Conservation (phyloP, 1,139 yeast genomes). For the Geotrichum citri-aurantii region DNA sequence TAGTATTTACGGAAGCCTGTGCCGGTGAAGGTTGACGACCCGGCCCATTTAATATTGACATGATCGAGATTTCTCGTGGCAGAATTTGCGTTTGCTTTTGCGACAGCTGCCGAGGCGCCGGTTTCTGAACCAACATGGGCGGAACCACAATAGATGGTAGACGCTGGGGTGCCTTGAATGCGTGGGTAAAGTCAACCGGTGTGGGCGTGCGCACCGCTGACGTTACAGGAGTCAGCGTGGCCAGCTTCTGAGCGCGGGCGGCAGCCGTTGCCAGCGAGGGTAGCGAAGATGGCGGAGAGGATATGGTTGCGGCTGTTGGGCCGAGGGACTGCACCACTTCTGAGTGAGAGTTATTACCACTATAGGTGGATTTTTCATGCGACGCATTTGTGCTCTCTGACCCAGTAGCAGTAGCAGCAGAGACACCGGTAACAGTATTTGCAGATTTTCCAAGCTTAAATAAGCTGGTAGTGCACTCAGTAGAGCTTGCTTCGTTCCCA, state of each 20-base stretch:
- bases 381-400: no score
- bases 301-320: not conserved
- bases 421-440: not conserved
- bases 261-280: not conserved
- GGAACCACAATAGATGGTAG: not conserved
- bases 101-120: not conserved
- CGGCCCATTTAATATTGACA: not conserved
- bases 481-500: not conserved
- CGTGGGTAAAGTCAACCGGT: not conserved
- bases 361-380: not conserved
- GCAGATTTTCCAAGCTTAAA: not conserved
- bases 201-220: not conserved
- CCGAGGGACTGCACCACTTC: not conserved
- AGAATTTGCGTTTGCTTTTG: not conserved
- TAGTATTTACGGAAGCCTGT: no score
- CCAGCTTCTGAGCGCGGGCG: not conserved
- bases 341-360: no score
- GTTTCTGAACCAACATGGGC: not conserved
- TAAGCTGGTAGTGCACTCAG: not conserved
- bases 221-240: not conserved
- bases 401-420: not conserved
- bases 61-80: not conserved
- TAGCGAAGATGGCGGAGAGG: not conserved
- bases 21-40: not conserved
- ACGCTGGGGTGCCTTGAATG: not conserved